phyloP scores from a whole-genome alignment of 202 grass and related monocot species.

The Hordeum pubiflorum region DNA sequence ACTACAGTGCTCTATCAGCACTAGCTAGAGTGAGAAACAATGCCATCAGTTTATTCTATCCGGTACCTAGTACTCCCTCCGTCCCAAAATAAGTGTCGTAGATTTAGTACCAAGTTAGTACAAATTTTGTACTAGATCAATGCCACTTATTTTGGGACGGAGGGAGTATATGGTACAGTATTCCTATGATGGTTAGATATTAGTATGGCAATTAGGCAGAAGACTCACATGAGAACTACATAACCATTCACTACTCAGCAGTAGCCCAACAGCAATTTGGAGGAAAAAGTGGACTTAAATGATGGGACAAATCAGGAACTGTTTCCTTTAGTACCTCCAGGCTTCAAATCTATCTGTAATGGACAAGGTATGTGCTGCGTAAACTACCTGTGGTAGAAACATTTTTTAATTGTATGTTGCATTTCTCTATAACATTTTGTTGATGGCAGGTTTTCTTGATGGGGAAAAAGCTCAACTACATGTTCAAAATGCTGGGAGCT shows the following conservation, averaged over 20 bases:
- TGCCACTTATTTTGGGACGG: too few species aligned
- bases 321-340: background rate
- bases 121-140: too few species aligned
- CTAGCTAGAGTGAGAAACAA: too few species aligned
- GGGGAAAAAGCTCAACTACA: background rate
- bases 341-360: slow-evolving; percentile 8
- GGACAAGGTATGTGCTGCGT: slow-evolving; percentile 12
- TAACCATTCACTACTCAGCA: background rate
- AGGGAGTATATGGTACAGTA: too few species aligned
- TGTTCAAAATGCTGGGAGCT: background rate
- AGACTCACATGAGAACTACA: too few species aligned
- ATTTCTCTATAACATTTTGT: background rate
- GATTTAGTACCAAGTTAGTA: too few species aligned
- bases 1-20: too few species aligned
- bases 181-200: too few species aligned
- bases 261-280: background rate
- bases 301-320: background rate
- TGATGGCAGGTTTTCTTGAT: slow-evolving; percentile 1
- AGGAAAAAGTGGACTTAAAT: background rate
- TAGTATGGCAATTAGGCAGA: too few species aligned
- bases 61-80: too few species aligned
- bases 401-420: background rate
- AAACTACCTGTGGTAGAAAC: background rate
- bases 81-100: too few species aligned
- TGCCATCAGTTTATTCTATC: too few species aligned